Base-by-base conservation (phyloP, 2,329 filamentous ascomycete species). In the Hirsutella thompsonii region DNA sequence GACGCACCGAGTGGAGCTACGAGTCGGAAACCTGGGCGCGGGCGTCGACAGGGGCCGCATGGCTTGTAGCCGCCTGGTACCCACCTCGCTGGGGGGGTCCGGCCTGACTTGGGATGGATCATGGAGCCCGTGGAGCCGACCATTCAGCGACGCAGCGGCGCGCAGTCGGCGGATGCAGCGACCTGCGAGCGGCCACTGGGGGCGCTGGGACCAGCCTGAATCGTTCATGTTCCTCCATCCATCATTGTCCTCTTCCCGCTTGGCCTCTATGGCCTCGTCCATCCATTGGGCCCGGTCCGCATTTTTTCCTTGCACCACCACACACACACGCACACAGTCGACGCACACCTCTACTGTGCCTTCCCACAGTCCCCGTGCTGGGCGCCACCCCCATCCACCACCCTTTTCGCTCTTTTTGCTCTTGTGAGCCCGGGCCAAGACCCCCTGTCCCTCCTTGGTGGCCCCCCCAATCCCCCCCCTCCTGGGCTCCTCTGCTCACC, bases 371-470 rank as follows among this genome's bases (percentile, higher is more conserved):
- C 33, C 14, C 33, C 14, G 6, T 36, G 33, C 33, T 36, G 33
- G n/a, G n/a, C n/a, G n/a, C n/a, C n/a, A n/a, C 14, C 14, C 33
- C 33, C 18, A 8, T 36, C 16, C 11, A 20, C 20, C 8, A 20
- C 34, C 34, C 16, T n/a, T 9, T 19, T 9, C 34, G 14, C 8
- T 20, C 34, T 9, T 36, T 19, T 20, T 36, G n/a, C 20, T 21
- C 34, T 36, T 10, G n/a, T 20, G 19, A 14, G 29, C 29, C 29
- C 29, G 29, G 29, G 29, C 35, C 18, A 36, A 19, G n/a, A 18
- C 18, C 20, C 35, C 19, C 1, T 11, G 4, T 19, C 35, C 74
- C 3, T n/a, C n/a, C n/a, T n/a, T n/a, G n/a, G n/a, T n/a, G n/a
- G n/a, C n/a, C n/a, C n/a, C n/a, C n/a, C n/a, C n/a, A n/a, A n/a